These are phyloP conservation scores for Xylariomycetidae sp. DNA, from an alignment of 2,329 filamentous ascomycete species.

Conservation along the genomic window DNA sequence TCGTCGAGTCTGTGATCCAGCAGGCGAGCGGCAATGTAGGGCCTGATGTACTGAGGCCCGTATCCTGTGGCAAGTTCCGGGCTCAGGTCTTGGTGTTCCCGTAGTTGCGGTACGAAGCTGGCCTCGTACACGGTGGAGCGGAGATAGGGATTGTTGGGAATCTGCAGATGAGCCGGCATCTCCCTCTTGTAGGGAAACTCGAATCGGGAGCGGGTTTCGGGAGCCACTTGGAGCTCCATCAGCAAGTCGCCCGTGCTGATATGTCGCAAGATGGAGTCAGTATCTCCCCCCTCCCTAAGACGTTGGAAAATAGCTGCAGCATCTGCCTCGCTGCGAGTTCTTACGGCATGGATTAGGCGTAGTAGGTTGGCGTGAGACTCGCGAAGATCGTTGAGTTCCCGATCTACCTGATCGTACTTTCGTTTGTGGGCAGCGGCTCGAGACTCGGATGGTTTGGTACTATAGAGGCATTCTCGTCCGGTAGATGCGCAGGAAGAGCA, in stretches of 20 bases:
- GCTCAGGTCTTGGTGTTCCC: conserved; percentile 5
- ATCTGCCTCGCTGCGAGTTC: conserved; percentile 19
- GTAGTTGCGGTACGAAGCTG: conserved; percentile 7
- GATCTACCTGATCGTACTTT: no score
- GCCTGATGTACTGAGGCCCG: conserved; percentile 29
- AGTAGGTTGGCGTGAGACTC: neutral
- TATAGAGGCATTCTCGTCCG: neutral
- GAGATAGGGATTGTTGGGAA: conserved; percentile 23
- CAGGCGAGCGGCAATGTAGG: conserved; percentile 31
- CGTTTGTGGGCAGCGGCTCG: neutral
- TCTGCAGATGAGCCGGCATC: conserved; percentile 25
- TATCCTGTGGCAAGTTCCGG: no score
- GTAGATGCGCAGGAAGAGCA: neutral
- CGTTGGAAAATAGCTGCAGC: conserved; percentile 29
- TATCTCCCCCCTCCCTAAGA: conserved; percentile 31
- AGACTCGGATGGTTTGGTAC: neutral
- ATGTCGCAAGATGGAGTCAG: conserved; percentile 27
- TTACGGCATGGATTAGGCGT: neutral
- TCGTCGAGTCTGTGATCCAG: conserved; percentile 28
- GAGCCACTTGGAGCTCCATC: conserved; percentile 31
- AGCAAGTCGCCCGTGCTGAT: conserved; percentile 32
- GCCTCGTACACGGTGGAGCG: conserved; percentile 25
- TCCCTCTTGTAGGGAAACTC: conserved; percentile 32
- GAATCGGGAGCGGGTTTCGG: conserved; percentile 34
- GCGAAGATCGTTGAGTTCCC: neutral